Base-by-base conservation (phyloP, 306 rosid genomes). In the Quercus alba region DNA sequence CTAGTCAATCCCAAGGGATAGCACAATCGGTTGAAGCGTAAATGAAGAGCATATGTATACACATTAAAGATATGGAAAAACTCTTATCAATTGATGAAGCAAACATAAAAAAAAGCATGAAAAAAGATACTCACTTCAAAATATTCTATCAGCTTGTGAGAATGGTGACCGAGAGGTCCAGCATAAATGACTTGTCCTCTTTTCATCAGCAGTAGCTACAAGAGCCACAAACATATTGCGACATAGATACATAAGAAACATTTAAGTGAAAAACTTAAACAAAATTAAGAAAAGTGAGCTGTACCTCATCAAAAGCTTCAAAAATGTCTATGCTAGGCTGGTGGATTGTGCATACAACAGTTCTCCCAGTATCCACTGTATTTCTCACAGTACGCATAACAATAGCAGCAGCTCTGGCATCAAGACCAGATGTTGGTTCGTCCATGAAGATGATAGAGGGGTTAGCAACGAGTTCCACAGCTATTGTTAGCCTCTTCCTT, bases 361-460 rank as follows among this genome's bases (percentile, higher is more conserved):
- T 91, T 82, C 98, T 76, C 26, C 98, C 97, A 0, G 97, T 91
- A 69, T 94, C 91, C 6, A 91, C 98, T 0, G 97, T 94, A 81
- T 94, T 94, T 70, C 97, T 90, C 14, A 94, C 94, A 0, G 94
- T 85, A 56, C 98, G 91, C 97, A 94, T 94, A 68, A 94, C 97
- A 76, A 94, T 89, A 4, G 97, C 97, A 38, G 97, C 97, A 44
- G 98, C 92, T 82, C 97, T 87, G 57, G 98, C 98, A 85, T 94
- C 98, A 23, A 94, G 91, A 31, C 98, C 98, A 7, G 98, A 88
- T 13, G 98, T 94, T 28, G 98, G 97, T 70, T 94, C 97, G 77
- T 94, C 98, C 98, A 93, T 90, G 30, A 93, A 93, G 83, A 93
- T 90, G 77, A 93, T 93, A 15, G 97, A 93, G 14, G 98, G 98